Evolutionary conservation across 176 grass and related monocot genomes (phyloP), one percentile per base, ranked within the genome.

Genomic region (Rhipidocladum racemiflorum): DNA sequence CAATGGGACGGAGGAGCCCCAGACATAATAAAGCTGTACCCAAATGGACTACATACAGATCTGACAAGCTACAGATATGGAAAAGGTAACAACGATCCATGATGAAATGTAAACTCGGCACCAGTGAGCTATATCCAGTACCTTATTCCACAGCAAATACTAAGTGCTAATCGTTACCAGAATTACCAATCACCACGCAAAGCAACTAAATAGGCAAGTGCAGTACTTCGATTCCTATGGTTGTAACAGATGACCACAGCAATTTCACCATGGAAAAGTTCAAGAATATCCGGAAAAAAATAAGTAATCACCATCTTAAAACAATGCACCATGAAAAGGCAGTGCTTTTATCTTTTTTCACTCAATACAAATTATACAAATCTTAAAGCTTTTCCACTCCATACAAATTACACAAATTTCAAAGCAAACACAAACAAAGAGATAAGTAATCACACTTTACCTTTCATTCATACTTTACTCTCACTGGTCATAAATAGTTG

Each of bases 21-120:
- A 75, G 76, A 89, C 82, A 81, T 68, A 80, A 81, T 68, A 80
- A 85, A 86, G 83, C 65, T 89, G 83, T 72, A 46, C 38, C 39
- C 49, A 60, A 82, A 82, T 82, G 40, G 29, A 85, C 9, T 70
- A 69, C 63, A 85, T 44, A 12, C 71, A 78, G 88, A 90, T 86
- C 88, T 86, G 73, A 86, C 79, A 90, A 78, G 49, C 29, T 39
- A 64, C 34, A 45, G 77, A 46, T 57, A 80, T 57, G 38, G 70
- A 72, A 87, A 76, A 75, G 62, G 50, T 76, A 75, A 50, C 39
- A 50, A 61, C 39, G 12, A 61, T 68, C n/a, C 70, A 87, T 49
- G 68, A 48, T 69, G 71, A 70, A 44, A 32, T 72, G 78, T 15
- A 66, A 36, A 71, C 88, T 45, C n/a, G 27, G 23, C 74, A 34